Percentiles rank a stretch among this genome's conserved stretches.
phyloP scores from a whole-genome alignment of 345 rosid species.

The Arabidopsis thaliana region TAIR10.1 NC_003070.9:4644001-4644500 shows the following conservation, averaged over 20 bases:
- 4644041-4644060: conserved; percentile 23
- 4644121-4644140: not conserved
- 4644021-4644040: not conserved
- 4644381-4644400: not conserved
- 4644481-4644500: too few relatives aligned
- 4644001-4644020: conserved; percentile 13
- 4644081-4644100: not conserved
- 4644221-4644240: not conserved
- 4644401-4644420: not conserved
- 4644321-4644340: conserved; percentile 29
- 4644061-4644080: conserved; percentile 10
- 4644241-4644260: conserved; percentile 23
- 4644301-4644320: conserved; percentile 13
- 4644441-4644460: not conserved
- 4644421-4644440: not conserved
- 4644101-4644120: not conserved
- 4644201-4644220: conserved; percentile 23
- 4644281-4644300: conserved; percentile 1
- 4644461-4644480: too few relatives aligned
- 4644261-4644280: conserved; percentile 15
- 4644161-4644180: conserved; percentile 27
- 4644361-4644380: conserved; percentile 6
- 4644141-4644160: conserved; percentile 7
- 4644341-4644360: conserved; percentile 19
- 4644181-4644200: conserved; percentile 9